Base-by-base conservation (phyloP, 495 filamentous ascomycete genomes). In the Xylaria longipes region DNA sequence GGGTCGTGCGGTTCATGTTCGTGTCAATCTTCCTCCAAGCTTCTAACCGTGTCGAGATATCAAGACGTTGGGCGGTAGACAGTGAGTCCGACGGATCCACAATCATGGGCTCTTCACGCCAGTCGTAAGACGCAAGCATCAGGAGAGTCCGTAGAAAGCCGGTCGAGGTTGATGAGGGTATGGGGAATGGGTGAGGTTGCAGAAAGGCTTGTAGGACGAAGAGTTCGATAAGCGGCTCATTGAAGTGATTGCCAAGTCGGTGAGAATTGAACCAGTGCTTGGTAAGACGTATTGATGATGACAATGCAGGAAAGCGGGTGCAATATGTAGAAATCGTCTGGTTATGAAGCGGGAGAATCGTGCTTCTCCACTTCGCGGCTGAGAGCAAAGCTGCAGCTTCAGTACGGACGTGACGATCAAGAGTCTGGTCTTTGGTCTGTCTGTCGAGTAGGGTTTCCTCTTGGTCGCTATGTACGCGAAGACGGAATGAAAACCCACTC, bases 241-340 rank as follows among this genome's bases (percentile, higher is more conserved):
- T 85, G 76, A 98, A 83, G 73, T 97, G 92, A 37, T 83, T 84
- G 0, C 87, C 85, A 27, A 99, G 89, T 52, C 96, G 89, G 74
- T 99, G 96, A 1, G 87, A 86, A 73, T 88, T 88, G 76, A 97
- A 96, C 96, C 96, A 99, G 73, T 89, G 85, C 80, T 98, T 98
- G 45, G 93, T 82, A 6, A 98, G 85, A n/a, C 95, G 92, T 67
- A 97, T 92, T 5, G 93, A 92, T 1, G 93, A 89, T 20, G 94
- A 96, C 46, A 99, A 80, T 7, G 92, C 83, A 2, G 94, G 93
- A 73, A 93, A 92, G 31, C 94, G 89, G 7, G 93, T 97, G 76
- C 90, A 94, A 56, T 94, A 87, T 15, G 90, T 92, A 62, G 90
- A 85, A 27, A 99, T 85, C 25, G 90, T 89, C 76, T 96, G 93